Percentiles rank a stretch among this genome's conserved stretches.
Evolutionary conservation across 2,329 filamentous ascomycete species (phyloP).

Genomic region (Fusarium torulosum): DNA sequence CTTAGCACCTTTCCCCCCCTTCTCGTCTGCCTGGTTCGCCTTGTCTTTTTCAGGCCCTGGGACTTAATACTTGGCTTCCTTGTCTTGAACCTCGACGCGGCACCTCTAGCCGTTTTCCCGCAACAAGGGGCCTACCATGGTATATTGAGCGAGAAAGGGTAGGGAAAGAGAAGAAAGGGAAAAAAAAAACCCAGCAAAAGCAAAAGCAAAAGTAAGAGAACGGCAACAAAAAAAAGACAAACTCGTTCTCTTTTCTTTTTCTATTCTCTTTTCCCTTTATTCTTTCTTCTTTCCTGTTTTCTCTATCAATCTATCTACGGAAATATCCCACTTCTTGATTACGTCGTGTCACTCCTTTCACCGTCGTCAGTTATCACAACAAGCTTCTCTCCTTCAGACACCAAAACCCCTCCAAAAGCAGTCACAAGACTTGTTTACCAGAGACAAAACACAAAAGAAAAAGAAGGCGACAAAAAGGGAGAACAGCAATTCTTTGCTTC

Average conservation of each 20-base stretch:
- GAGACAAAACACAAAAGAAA: neutral
- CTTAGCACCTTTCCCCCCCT: neutral
- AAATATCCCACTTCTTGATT: neutral
- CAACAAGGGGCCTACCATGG: slow-evolving; percentile 29
- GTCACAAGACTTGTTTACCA: neutral
- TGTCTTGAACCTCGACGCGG: slow-evolving; percentile 23
- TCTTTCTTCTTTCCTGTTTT: neutral
- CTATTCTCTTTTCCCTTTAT: slow-evolving; percentile 16
- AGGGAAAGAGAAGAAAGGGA: neutral
- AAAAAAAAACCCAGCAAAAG: slow-evolving; percentile 3
- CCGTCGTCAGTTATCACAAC: slow-evolving; percentile 1
- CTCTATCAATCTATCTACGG: neutral
- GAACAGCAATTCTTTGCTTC: slow-evolving; percentile 37
- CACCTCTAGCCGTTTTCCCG: slow-evolving; percentile 39
- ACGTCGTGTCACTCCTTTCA: slow-evolving; percentile 21
- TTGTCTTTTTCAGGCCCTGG: neutral
- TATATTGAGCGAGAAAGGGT: slow-evolving; percentile 7
- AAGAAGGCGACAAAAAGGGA: slow-evolving; percentile 19
- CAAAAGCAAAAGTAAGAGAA: slow-evolving; percentile 4
- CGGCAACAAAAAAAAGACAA: slow-evolving; percentile 5
- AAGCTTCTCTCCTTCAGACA: neutral
- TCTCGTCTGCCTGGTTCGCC: neutral
- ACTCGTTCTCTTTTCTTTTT: slow-evolving; percentile 13
- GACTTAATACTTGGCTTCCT: neutral
- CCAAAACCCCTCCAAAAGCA: neutral